These are phyloP conservation scores for Lizanozyma gosingica DNA, from an alignment of 1,139 yeast species.

Conservation along the genomic window DNA sequence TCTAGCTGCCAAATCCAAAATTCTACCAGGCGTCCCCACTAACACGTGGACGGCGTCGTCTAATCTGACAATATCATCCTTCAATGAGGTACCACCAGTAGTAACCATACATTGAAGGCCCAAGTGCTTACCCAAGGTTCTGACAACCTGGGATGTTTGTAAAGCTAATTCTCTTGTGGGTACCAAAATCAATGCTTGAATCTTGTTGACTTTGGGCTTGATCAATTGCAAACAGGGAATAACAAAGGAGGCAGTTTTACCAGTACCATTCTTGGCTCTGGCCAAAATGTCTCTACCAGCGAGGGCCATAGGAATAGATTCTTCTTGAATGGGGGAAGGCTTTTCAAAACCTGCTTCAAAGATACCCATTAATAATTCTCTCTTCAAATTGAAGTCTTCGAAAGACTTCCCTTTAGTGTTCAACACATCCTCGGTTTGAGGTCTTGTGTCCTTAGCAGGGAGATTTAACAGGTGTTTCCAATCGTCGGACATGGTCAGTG, in stretches of 20 bases:
- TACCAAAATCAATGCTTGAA: slow-evolving; percentile 81
- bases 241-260: slow-evolving; percentile 94
- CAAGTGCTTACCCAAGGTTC: slow-evolving; percentile 93
- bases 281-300: slow-evolving; percentile 96
- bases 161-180: slow-evolving; percentile 96
- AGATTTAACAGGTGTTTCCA: slow-evolving; percentile 74
- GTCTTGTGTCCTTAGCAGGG: slow-evolving; percentile 81
- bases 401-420: slow-evolving; percentile 86
- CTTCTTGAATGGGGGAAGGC: slow-evolving; percentile 98
- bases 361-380: slow-evolving; percentile 95
- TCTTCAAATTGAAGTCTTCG: slow-evolving; percentile 84
- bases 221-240: slow-evolving; percentile 80
- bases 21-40: slow-evolving; percentile 97
- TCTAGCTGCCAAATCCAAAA: slow-evolving; percentile 87
- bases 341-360: slow-evolving; percentile 98
- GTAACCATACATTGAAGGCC: slow-evolving; percentile 95
- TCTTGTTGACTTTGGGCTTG: slow-evolving; percentile 75
- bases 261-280: slow-evolving; percentile 97
- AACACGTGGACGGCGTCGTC: slow-evolving; percentile 86
- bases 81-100: slow-evolving; percentile 93
- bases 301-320: slow-evolving; percentile 89
- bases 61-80: slow-evolving; percentile 90
- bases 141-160: slow-evolving; percentile 94
- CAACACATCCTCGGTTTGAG: slow-evolving; percentile 94
- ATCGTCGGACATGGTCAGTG: slow-evolving; percentile 28